Base-by-base conservation (phyloP, 2,329 filamentous ascomycete genomes). In the Phialophora chinensis region DNA sequence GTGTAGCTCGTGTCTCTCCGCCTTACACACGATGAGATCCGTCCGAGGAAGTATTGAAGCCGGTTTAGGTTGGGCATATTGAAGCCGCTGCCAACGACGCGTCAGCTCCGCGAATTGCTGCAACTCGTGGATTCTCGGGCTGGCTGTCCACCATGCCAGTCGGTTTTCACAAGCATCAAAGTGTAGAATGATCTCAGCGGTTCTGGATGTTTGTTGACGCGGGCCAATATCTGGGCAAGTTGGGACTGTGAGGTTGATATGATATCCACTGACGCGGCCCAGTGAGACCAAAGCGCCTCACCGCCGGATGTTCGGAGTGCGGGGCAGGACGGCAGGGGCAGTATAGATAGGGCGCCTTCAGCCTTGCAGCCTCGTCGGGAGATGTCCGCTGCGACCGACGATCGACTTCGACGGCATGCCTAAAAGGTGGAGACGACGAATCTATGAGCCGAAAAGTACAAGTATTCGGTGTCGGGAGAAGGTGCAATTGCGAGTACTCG, bases 291-390 rank as follows among this genome's bases (percentile, higher is more conserved):
- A 56, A 56, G 53, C 23, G 53, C 29, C 53, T 38, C 35, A 59
- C 27, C 57, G 44, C 23, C 59, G 64, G 64, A 66, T 62, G 59
- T 55, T 17, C 64, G 64, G 59, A 58, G 12, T 66, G 64, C 64
- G 64, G 64, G 64, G 64, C 55, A 62, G 17, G 38, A 5, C 17
- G 6, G 17, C 2, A 8, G 14, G 38, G 38, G 17, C 38, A 17
- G 38, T 7, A 7, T 6, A 2, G 4, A 5, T 3, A 44, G 38
- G 6, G 17, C 44, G 42, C 38, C 35, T 49, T 52, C 55, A 57
- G 60, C 49, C 60, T 60, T 29, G 50, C 60, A 63, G 64, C 64
- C 64, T 63, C 29, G 60, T 42, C 55, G 64, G 60, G 31, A 44
- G 17, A 44, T 44, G 38, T 2, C 38, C 38, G 38, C 38, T n/a